These are phyloP conservation scores for Hypomontagnella monticulosa DNA, from an alignment of 495 filamentous ascomycete species.

Conservation along the genomic window DNA sequence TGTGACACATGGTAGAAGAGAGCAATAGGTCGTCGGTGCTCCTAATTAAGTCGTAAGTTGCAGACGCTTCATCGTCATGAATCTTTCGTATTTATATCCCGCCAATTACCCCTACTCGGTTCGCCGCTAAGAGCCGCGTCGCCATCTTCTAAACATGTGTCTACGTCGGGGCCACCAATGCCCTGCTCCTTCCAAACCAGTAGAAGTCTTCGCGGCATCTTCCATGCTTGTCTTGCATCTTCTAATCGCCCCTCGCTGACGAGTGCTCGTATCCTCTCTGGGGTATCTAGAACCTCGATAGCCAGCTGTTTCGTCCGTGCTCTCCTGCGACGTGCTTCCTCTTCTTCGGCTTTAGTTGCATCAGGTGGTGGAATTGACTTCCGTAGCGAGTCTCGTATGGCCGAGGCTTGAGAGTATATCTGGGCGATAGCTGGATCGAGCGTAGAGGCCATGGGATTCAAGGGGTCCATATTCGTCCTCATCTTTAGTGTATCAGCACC, in stretches of 20 bases:
- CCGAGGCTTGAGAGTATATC: constrained; percentile 80
- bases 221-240: constrained; percentile 68
- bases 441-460: constrained; percentile 74
- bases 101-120: constrained; percentile 42
- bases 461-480: constrained; percentile 78
- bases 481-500: constrained; percentile 55
- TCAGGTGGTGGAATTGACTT: constrained; percentile 47
- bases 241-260: constrained; percentile 67
- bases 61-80: constrained; percentile 11
- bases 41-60: not conserved
- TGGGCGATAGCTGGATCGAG: constrained; percentile 80
- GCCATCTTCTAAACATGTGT: constrained; percentile 61
- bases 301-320: constrained; percentile 72
- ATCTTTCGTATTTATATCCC: constrained; percentile 22
- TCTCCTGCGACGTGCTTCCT: constrained; percentile 49
- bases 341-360: constrained; percentile 46
- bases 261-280: constrained; percentile 72
- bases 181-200: constrained; percentile 62
- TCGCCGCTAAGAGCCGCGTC: constrained; percentile 56
- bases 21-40: not conserved
- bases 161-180: constrained; percentile 59
- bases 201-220: constrained; percentile 62
- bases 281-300: constrained; percentile 70
- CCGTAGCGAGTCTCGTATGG: constrained; percentile 66
- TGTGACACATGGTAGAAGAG: not conserved